These are phyloP conservation scores for Pichia insulana DNA, from an alignment of 805 yeast genomes.

Conservation along the genomic window DNA sequence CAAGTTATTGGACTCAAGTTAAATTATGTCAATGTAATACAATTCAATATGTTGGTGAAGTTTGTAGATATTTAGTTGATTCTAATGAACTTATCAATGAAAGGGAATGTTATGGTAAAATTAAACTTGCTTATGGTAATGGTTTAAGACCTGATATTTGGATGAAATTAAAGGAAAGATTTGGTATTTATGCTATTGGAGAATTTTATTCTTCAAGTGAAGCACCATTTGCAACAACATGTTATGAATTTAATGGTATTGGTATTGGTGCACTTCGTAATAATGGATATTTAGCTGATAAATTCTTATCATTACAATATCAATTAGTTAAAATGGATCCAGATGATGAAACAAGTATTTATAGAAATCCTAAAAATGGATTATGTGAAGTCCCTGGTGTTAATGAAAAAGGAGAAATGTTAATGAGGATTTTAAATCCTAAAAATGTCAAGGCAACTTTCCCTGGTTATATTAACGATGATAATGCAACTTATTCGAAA, in stretches of 20 bases:
- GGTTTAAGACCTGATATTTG: conserved; percentile 88
- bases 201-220: conserved; percentile 95
- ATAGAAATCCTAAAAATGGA: conserved; percentile 61
- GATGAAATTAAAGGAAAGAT: conserved; percentile 68
- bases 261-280: conserved; percentile 87
- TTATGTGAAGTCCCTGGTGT: conserved; percentile 43
- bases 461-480: conserved; percentile 84
- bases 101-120: conserved; percentile 23
- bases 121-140: conserved; percentile 76
- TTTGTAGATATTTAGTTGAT: conserved; percentile 69
- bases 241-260: conserved; percentile 45
- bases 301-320: conserved; percentile 43
- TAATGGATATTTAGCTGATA: conserved; percentile 66
- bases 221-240: conserved; percentile 81
- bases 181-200: conserved; percentile 66
- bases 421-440: conserved; percentile 62
- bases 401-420: conserved; percentile 79
- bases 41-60: conserved; percentile 91
- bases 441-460: conserved; percentile 63
- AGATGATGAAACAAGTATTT: conserved; percentile 63
- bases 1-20: conserved; percentile 86
- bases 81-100: conserved; percentile 28
- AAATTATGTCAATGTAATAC: conserved; percentile 63
- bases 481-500: conserved; percentile 70
- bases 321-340: conserved; percentile 68